Conservation (phyloP, 345 rosid genomes). For the Eucalyptus guilfoylei region DNA sequence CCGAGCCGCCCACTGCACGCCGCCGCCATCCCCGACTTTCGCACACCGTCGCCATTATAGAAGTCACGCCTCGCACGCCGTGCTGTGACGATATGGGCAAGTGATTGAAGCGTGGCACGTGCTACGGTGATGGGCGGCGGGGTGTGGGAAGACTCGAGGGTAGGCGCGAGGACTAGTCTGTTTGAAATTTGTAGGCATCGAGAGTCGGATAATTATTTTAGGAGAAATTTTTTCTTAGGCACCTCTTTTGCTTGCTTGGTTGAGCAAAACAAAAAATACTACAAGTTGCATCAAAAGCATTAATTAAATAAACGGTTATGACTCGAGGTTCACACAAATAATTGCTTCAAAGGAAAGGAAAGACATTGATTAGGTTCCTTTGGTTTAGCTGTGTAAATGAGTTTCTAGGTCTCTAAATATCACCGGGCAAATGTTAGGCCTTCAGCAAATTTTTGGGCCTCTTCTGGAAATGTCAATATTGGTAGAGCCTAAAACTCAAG, state of each 20-base stretch:
- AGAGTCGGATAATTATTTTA: background rate
- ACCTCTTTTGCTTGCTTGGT: background rate
- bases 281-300: background rate
- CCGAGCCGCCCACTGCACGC: too few relatives aligned
- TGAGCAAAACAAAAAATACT: too few relatives aligned
- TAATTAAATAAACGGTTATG: too few relatives aligned
- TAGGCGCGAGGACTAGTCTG: background rate
- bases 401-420: background rate
- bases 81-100: too few relatives aligned
- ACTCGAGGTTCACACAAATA: fast-evolving
- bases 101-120: background rate
- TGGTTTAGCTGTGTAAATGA: background rate
- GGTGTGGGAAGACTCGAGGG: background rate
- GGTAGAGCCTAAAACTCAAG: background rate
- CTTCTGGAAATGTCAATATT: fast-evolving
- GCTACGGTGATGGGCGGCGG: background rate
- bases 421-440: background rate
- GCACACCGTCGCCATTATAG: background rate
- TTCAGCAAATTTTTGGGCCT: background rate
- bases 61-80: too few relatives aligned
- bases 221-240: background rate
- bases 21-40: background rate
- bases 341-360: too few relatives aligned
- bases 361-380: fast-evolving
- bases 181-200: background rate